Conservation (phyloP, 2,329 filamentous ascomycete genomes). For the Pseudocercospora musae region DNA sequence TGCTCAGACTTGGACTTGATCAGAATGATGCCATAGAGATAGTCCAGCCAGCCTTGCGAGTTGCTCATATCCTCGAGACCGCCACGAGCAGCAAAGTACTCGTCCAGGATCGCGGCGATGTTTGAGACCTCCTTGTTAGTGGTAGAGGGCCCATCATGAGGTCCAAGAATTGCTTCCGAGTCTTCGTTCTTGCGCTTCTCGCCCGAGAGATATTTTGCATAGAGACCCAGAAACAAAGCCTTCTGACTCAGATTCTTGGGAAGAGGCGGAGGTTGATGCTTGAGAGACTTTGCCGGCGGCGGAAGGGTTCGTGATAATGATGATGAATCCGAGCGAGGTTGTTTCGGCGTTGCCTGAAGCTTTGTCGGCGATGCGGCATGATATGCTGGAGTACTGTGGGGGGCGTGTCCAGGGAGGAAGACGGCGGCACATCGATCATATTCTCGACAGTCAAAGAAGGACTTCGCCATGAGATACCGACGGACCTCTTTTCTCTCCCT, state of each 20-base stretch:
- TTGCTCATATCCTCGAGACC: conserved; percentile 32
- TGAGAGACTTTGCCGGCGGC: conserved; percentile 40
- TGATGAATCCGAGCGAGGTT: conserved; percentile 1
- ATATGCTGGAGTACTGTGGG: conserved; percentile 39
- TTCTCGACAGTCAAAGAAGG: conserved; percentile 91
- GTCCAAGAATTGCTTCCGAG: conserved; percentile 93
- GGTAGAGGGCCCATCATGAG: conserved; percentile 80
- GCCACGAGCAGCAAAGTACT: conserved; percentile 70
- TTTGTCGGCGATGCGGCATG: conserved; percentile 43
- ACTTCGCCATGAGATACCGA: conserved; percentile 85
- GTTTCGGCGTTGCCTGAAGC: conserved; percentile 40
- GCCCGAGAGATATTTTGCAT: conserved; percentile 87
- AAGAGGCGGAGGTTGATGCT: conserved; percentile 8
- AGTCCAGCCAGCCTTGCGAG: conserved; percentile 87
- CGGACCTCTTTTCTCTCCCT: conserved; percentile 77
- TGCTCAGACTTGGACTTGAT: conserved; percentile 87
- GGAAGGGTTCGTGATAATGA: not conserved
- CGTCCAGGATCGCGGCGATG: conserved; percentile 71
- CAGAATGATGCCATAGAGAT: conserved; percentile 85
- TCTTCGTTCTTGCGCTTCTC: conserved; percentile 97
- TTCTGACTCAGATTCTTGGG: conserved; percentile 69
- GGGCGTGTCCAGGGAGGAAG: conserved; percentile 67
- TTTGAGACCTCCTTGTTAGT: conserved; percentile 79
- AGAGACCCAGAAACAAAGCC: conserved; percentile 85
- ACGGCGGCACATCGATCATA: conserved; percentile 88